Conservation (phyloP, 768 basidiomycete species). For the Botryobasidium botryosum region DNA sequence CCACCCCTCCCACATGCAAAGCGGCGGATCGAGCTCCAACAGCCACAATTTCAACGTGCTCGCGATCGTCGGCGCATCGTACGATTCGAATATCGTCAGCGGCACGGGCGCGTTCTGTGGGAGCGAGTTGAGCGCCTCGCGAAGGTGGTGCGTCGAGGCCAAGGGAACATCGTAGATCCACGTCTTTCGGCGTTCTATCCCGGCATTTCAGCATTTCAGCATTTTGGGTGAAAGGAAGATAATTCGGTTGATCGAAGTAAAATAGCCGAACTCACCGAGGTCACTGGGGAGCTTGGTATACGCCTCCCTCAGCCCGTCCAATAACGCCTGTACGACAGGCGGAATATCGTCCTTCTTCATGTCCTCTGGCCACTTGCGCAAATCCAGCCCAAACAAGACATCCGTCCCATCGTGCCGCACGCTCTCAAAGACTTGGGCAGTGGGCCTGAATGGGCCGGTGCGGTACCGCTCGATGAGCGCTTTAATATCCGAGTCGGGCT, state of each 20-base stretch:
- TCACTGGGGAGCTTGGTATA: slow-evolving; percentile 48
- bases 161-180: slow-evolving; percentile 94
- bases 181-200: slow-evolving; percentile 60
- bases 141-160: slow-evolving; percentile 63
- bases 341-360: slow-evolving; percentile 46
- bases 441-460: slow-evolving; percentile 83
- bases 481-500: slow-evolving; percentile 72
- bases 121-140: slow-evolving; percentile 67
- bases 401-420: slow-evolving; percentile 69
- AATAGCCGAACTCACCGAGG: slow-evolving; percentile 29
- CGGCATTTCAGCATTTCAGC: too few relatives aligned
- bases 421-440: slow-evolving; percentile 72
- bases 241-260: background rate
- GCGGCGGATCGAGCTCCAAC: slow-evolving; percentile 79
- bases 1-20: slow-evolving; percentile 78
- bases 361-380: slow-evolving; percentile 75
- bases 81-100: slow-evolving; percentile 43
- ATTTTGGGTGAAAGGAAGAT: too few relatives aligned
- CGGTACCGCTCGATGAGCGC: slow-evolving; percentile 86
- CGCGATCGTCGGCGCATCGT: slow-evolving; percentile 77
- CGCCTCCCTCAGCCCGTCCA: slow-evolving; percentile 43
- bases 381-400: slow-evolving; percentile 80
- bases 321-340: slow-evolving; percentile 49
- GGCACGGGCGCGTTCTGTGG: slow-evolving; percentile 34
- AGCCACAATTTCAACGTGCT: slow-evolving; percentile 75